These are phyloP conservation scores for Daedaleopsis nitida DNA, from an alignment of 768 basidiomycete genomes.

Conservation along the genomic window DNA sequence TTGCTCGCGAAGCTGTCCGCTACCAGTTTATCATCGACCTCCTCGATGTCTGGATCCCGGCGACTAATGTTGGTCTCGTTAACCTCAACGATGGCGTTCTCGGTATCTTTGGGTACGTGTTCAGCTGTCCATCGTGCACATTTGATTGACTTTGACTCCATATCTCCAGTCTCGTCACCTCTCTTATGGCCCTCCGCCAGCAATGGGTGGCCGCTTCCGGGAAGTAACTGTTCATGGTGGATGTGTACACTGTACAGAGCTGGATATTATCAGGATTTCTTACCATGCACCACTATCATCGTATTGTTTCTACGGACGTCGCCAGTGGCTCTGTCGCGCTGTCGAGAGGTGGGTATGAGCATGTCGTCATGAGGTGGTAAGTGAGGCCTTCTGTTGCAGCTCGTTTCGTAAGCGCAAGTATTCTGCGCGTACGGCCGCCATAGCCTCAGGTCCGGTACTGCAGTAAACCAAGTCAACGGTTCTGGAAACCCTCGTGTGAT, in stretches of 20 bases:
- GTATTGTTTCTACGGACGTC: not conserved
- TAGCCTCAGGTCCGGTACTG: constrained; percentile 74
- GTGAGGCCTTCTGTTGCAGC: constrained; percentile 21
- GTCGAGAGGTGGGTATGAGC: not conserved
- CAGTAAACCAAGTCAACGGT: not conserved
- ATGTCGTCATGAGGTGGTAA: constrained; percentile 8
- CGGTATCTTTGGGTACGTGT: constrained; percentile 80
- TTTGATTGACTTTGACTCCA: constrained; percentile 6
- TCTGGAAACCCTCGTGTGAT: not conserved
- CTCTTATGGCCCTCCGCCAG: constrained; percentile 64
- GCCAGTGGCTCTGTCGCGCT: no score
- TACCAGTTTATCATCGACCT: constrained; percentile 84
- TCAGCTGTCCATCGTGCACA: not conserved
- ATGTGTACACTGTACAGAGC: not conserved
- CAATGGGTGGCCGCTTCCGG: constrained; percentile 61
- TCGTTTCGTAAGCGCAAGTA: constrained; percentile 67
- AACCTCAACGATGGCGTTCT: constrained; percentile 82
- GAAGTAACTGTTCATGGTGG: constrained; percentile 21
- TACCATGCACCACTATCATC: not conserved
- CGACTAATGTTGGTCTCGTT: constrained; percentile 74
- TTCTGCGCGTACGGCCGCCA: constrained; percentile 71
- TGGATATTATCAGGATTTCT: not conserved
- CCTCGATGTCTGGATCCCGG: constrained; percentile 90
- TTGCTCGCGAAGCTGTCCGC: constrained; percentile 61
- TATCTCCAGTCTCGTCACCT: constrained; percentile 62